These are phyloP conservation scores for Yamadazyma triangularis DNA, from an alignment of 1,139 yeast genomes.

Conservation along the genomic window DNA sequence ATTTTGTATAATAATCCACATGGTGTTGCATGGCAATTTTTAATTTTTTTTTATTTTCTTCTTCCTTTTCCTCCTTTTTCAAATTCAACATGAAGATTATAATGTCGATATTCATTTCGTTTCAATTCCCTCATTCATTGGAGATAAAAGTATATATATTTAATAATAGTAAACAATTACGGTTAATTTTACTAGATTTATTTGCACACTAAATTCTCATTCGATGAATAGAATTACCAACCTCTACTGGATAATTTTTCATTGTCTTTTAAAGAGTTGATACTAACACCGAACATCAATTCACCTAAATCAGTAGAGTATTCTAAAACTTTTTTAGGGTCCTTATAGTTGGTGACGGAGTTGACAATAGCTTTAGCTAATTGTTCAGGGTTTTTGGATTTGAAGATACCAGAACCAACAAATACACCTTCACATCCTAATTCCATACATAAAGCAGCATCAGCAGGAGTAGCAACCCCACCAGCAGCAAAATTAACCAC, in stretches of 20 bases:
- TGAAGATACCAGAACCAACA: slow-evolving; percentile 88
- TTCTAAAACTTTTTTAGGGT: slow-evolving; percentile 61
- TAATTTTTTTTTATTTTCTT: no score
- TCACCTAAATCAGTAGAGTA: slow-evolving; percentile 74
- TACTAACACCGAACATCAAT: slow-evolving; percentile 68
- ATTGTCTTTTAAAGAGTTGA: slow-evolving; percentile 42
- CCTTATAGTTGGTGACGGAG: slow-evolving; percentile 72
- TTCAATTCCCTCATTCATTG: no score
- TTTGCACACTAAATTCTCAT: no score
- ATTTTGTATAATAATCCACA: no score
- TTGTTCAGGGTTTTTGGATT: slow-evolving; percentile 67
- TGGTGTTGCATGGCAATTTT: no score
- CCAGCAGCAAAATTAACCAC: slow-evolving; percentile 91
- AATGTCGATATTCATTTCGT: no score
- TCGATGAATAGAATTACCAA: no score
- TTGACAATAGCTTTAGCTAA: slow-evolving; percentile 79
- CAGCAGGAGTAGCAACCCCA: slow-evolving; percentile 87
- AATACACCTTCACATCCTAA: slow-evolving; percentile 90
- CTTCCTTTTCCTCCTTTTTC: no score
- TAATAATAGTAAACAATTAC: no score
- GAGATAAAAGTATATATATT: no score
- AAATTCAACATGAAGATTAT: no score
- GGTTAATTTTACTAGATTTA: no score
- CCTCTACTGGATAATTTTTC: slow-evolving; percentile 52
- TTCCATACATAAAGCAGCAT: slow-evolving; percentile 86